phyloP scores from a whole-genome alignment of 208 protist genomes.

The Acanthamoeba rhysodes region DNA sequence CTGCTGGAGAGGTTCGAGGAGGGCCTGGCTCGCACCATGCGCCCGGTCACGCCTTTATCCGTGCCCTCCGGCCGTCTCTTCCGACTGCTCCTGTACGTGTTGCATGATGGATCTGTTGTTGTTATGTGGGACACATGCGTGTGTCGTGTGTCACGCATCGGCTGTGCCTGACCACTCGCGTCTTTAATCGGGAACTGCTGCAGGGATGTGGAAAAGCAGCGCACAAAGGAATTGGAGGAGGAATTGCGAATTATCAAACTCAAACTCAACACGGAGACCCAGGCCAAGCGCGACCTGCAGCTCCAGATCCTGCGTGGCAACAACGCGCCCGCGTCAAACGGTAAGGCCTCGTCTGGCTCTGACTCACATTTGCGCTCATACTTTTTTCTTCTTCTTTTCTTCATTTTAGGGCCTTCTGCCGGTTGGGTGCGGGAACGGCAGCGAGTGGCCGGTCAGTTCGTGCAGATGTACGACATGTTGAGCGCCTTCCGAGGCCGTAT shows the following conservation, averaged over 20 bases:
- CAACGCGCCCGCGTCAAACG: constrained; percentile 2
- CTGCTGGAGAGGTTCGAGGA: constrained; percentile 63
- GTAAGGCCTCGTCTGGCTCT: neutral
- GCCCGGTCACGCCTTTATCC: neutral
- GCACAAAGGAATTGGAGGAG: constrained; percentile 57
- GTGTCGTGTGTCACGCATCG: neutral
- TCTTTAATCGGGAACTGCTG: neutral
- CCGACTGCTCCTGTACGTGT: constrained; percentile 41
- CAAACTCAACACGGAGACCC: constrained; percentile 62
- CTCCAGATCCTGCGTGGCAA: constrained; percentile 69
- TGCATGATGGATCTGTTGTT: neutral
- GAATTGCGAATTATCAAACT: constrained; percentile 63
- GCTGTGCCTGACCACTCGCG: neutral
- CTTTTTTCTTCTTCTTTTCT: neutral
- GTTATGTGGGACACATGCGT: neutral
- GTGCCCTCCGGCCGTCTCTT: neutral
- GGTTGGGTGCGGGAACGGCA: constrained; percentile 10
- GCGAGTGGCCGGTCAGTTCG: constrained; percentile 33
- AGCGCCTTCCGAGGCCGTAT: constrained; percentile 38
- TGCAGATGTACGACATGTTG: constrained; percentile 59
- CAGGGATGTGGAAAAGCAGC: constrained; percentile 56
- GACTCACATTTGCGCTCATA: neutral
- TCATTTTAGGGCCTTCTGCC: neutral
- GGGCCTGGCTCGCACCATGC: constrained; percentile 5
- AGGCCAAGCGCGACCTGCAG: constrained; percentile 69